Percentiles rank a stretch among this genome's conserved stretches.
phyloP scores from a whole-genome alignment of 1,139 yeast genomes.

The Yamadazyma mexicana region DNA sequence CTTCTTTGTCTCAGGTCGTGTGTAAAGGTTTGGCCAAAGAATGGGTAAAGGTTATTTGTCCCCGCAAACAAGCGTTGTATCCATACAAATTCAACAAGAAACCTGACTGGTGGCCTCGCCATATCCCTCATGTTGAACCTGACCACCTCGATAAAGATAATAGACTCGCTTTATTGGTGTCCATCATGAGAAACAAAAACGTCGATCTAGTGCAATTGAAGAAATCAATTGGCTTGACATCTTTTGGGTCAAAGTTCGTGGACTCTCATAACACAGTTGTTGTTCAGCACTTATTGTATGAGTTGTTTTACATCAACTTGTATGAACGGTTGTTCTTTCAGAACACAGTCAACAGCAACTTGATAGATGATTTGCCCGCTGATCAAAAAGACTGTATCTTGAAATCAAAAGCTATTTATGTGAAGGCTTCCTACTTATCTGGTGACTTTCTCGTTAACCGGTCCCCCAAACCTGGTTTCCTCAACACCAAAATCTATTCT shows the following conservation, averaged over 20 bases:
- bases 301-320: constrained; percentile 28
- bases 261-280: constrained; percentile 1
- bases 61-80: constrained; percentile 60
- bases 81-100: constrained; percentile 61
- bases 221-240: constrained; percentile 8
- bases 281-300: constrained; percentile 17
- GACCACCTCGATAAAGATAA: constrained; percentile 66
- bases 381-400: background rate
- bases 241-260: constrained; percentile 7
- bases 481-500: background rate
- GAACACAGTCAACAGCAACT: constrained; percentile 10
- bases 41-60: constrained; percentile 69
- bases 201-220: constrained; percentile 25
- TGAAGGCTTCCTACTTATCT: constrained; percentile 3
- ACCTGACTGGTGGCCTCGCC: constrained; percentile 74
- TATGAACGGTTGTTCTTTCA: constrained; percentile 27
- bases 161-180: constrained; percentile 49
- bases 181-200: constrained; percentile 34
- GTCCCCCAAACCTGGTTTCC: background rate
- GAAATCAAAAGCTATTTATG: background rate
- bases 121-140: constrained; percentile 66
- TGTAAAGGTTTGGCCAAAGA: constrained; percentile 65
- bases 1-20: constrained; percentile 40
- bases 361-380: constrained; percentile 9
- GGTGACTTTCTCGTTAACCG: background rate